These are phyloP conservation scores for Gardenia jasminoides DNA, from an alignment of 257 asterid genomes.

Conservation along the genomic window DNA sequence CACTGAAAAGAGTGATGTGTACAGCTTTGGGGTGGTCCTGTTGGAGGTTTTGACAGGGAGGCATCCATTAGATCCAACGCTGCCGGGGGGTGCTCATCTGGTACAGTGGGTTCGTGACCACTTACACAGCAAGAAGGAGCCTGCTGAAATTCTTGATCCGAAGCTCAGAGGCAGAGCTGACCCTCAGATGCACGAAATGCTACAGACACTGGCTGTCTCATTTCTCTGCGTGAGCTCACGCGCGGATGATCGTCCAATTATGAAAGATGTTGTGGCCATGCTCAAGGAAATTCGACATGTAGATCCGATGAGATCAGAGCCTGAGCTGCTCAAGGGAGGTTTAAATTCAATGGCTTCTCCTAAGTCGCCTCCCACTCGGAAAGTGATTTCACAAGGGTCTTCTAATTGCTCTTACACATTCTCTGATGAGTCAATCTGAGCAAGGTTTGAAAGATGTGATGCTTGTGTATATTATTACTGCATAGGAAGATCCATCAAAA, in stretches of 20 bases:
- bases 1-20: constrained; percentile 84
- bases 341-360: constrained; percentile 33
- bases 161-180: constrained; percentile 90
- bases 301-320: constrained; percentile 49
- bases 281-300: constrained; percentile 67
- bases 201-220: constrained; percentile 84
- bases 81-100: constrained; percentile 80
- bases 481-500: constrained; percentile 24
- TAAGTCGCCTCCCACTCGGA: constrained; percentile 45
- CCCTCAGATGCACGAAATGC: constrained; percentile 95
- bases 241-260: constrained; percentile 73
- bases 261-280: constrained; percentile 98
- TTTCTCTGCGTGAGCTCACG: constrained; percentile 73
- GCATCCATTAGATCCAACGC: constrained; percentile 89
- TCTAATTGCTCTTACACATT: constrained; percentile 85
- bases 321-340: constrained; percentile 54
- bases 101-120: constrained; percentile 88
- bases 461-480: constrained; percentile 30
- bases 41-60: constrained; percentile 91
- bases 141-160: constrained; percentile 71
- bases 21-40: constrained; percentile 83
- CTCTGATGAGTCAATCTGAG: constrained; percentile 67
- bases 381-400: constrained; percentile 55
- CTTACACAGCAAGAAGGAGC: constrained; percentile 56
- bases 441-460: neutral